Percentiles rank a stretch among this genome's conserved stretches.
These are phyloP conservation scores for Clonostachys byssicola DNA, from an alignment of 2,329 filamentous ascomycete species.

Conservation along the genomic window DNA sequence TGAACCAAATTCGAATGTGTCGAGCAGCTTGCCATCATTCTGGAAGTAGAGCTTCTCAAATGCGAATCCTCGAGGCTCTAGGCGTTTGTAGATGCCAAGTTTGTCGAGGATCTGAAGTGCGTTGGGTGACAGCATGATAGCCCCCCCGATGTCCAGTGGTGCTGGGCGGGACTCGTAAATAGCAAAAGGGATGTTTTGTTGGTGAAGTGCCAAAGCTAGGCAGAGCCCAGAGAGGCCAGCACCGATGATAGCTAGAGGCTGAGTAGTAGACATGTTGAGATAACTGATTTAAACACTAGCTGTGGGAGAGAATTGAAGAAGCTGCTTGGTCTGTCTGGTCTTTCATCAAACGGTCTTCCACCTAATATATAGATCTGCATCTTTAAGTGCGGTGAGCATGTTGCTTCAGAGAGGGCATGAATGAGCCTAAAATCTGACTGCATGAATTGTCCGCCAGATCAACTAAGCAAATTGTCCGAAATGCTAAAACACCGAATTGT, in stretches of 20 bases:
- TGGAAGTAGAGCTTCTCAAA: slow-evolving; percentile 46
- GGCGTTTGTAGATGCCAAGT: slow-evolving; percentile 39
- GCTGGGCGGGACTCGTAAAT: slow-evolving; percentile 46
- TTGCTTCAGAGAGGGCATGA: too few species aligned
- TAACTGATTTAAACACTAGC: neutral
- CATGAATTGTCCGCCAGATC: too few species aligned
- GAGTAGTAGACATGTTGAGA: neutral
- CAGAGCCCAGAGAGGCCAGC: slow-evolving; percentile 42
- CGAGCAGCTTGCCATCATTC: slow-evolving; percentile 18
- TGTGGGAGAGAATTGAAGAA: neutral
- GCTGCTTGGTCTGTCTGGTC: neutral
- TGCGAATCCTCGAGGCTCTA: slow-evolving; percentile 40
- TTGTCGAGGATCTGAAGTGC: slow-evolving; percentile 47
- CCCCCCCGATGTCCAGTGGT: slow-evolving; percentile 45
- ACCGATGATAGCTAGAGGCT: slow-evolving; percentile 20
- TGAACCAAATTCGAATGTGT: slow-evolving; percentile 43
- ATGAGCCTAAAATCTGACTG: too few species aligned
- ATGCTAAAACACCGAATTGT: too few species aligned
- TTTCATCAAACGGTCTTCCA: too few species aligned
- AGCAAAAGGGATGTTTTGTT: slow-evolving; percentile 40
- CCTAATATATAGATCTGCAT: too few species aligned
- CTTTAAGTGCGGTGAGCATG: too few species aligned
- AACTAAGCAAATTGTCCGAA: too few species aligned
- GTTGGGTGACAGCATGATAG: slow-evolving; percentile 57
- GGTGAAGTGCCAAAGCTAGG: slow-evolving; percentile 49